A percentile compares a stretch with the other conserved stretches of the same genome.
Evolutionary conservation across 352 stramenopile species (phyloP).

Genomic region (Globisporangium alternatum): DNA sequence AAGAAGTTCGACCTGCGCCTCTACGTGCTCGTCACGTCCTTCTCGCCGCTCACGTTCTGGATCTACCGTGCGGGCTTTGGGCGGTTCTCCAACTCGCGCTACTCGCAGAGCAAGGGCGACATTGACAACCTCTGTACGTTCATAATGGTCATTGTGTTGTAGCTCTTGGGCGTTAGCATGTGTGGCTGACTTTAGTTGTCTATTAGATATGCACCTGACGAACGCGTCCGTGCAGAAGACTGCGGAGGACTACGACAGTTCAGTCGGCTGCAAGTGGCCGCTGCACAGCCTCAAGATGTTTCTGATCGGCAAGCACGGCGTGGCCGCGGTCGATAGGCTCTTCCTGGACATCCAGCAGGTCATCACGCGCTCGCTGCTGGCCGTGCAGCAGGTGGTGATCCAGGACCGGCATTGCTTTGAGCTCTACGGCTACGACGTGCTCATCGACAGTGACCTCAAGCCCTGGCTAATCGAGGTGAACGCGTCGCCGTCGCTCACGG

Average conservation of each 20-base stretch:
- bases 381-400: constrained; percentile 86
- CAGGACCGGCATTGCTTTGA: constrained; percentile 90
- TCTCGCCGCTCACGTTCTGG: constrained; percentile 29
- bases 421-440: constrained; percentile 89
- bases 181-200: background rate
- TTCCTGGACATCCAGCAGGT: constrained; percentile 84
- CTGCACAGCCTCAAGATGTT: constrained; percentile 59
- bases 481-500: constrained; percentile 55
- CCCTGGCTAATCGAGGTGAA: constrained; percentile 89
- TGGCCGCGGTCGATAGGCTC: constrained; percentile 53
- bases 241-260: constrained; percentile 70
- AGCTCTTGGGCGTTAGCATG: background rate
- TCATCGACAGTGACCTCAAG: constrained; percentile 81
- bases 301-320: constrained; percentile 66
- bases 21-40: constrained; percentile 83
- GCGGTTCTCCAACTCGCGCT: constrained; percentile 51
- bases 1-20: constrained; percentile 92
- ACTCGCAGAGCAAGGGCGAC: constrained; percentile 24
- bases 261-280: constrained; percentile 65
- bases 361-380: constrained; percentile 78
- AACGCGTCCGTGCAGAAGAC: constrained; percentile 92
- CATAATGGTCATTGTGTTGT: background rate
- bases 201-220: constrained; percentile 91
- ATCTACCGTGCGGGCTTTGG: constrained; percentile 74
- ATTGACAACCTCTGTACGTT: constrained; percentile 31